Evolutionary conservation across 2,329 filamentous ascomycete genomes (phyloP).

Genomic region (Alternaria sp.): DNA sequence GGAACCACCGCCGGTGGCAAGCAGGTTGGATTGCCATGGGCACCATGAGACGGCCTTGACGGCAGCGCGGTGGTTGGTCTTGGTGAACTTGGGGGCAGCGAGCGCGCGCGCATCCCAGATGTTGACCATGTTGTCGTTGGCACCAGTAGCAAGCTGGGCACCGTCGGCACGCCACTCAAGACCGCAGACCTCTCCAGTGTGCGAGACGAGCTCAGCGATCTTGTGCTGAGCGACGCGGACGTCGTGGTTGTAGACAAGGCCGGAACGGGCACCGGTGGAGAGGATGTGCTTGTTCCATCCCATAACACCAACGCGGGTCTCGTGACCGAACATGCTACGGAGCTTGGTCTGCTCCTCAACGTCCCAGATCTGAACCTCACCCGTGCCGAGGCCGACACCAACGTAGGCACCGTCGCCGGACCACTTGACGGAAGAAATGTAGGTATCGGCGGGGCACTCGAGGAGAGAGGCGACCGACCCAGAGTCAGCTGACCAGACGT

Average conservation of each 20-base stretch:
- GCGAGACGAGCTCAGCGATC: conserved; percentile 92
- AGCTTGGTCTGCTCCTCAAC: conserved; percentile 94
- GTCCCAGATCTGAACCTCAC: conserved; percentile 99
- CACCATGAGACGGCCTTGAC: conserved; percentile 99
- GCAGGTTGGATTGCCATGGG: conserved; percentile 96
- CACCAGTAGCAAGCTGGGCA: conserved; percentile 93
- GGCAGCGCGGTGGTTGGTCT: conserved; percentile 98
- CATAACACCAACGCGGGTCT: conserved; percentile 96
- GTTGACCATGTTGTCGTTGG: conserved; percentile 98
- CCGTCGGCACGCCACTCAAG: conserved; percentile 98
- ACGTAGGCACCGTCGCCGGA: conserved; percentile 97
- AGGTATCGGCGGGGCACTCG: conserved; percentile 88
- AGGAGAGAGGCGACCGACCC: conserved; percentile 87
- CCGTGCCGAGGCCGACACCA: conserved; percentile 89
- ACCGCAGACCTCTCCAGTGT: conserved; percentile 97
- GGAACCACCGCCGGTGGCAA: conserved; percentile 93
- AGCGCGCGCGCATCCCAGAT: conserved; percentile 98
- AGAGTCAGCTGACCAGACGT: conserved; percentile 97
- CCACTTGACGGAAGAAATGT: conserved; percentile 99
- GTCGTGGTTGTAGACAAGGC: conserved; percentile 97
- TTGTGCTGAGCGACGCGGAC: conserved; percentile 98
- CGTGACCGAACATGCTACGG: conserved; percentile 97
- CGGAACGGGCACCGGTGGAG: conserved; percentile 91
- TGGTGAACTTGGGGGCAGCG: conserved; percentile 95
- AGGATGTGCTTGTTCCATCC: conserved; percentile 98